These are phyloP conservation scores for Cenchrus americanus DNA, from an alignment of 176 grass and related monocot genomes.

Conservation along the genomic window DNA sequence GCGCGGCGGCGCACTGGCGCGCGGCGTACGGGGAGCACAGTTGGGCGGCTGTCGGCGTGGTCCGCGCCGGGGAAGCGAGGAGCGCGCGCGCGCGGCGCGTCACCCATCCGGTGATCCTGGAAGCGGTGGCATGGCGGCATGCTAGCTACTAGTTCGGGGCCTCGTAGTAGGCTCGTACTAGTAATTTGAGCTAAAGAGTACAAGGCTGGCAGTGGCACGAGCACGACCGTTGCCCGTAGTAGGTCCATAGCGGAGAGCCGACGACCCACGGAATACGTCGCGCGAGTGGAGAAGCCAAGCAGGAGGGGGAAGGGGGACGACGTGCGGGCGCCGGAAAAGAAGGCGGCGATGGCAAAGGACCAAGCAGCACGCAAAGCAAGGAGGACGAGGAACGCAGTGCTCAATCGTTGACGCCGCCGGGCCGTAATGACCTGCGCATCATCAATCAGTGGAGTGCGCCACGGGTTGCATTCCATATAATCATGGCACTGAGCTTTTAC, in stretches of 20 bases:
- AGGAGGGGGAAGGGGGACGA: not conserved
- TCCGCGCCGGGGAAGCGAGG: constrained; percentile 3
- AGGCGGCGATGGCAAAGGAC: not conserved
- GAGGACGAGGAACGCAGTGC: not conserved
- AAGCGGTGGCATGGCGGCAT: not conserved
- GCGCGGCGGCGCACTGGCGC: constrained; percentile 4
- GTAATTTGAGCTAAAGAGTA: too few relatives aligned
- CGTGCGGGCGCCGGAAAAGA: not conserved
- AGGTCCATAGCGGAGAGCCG: too few relatives aligned
- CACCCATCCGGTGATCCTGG: not conserved
- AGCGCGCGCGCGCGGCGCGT: too few relatives aligned
- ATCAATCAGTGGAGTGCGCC: not conserved
- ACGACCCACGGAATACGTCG: too few relatives aligned
- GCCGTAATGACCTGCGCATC: not conserved
- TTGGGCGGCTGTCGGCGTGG: not conserved
- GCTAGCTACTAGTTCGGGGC: not conserved
- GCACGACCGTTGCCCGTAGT: too few relatives aligned
- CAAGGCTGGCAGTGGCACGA: too few relatives aligned
- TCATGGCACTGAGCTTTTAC: not conserved
- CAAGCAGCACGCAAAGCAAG: not conserved
- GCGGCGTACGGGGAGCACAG: not conserved
- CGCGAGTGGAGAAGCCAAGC: too few relatives aligned
- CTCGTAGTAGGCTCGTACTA: too few relatives aligned
- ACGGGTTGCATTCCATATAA: not conserved
- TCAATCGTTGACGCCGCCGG: not conserved